Evolutionary conservation across 805 yeast species (phyloP).

Genomic region (Aciculoconidium aculeatum): DNA sequence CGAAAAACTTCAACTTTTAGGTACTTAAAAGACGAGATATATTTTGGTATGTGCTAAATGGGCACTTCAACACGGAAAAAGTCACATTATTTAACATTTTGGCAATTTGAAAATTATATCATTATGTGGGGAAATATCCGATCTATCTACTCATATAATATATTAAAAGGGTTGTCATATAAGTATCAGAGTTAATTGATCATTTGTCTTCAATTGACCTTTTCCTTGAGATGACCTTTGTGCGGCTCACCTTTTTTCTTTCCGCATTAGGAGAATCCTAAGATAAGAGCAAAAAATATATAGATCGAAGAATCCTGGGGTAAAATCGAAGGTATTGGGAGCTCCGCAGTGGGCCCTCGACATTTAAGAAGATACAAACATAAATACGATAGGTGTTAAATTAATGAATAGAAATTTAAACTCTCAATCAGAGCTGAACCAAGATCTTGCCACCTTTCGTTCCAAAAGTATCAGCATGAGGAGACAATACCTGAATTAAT

Average conservation of each 20-base stretch:
- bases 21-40: neutral
- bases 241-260: conserved; percentile 5
- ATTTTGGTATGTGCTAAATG: neutral
- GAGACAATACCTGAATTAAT: neutral
- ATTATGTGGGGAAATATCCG: neutral
- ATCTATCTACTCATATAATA: neutral
- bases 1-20: neutral
- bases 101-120: neutral
- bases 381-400: no score
- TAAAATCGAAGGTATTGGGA: no score
- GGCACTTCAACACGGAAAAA: neutral
- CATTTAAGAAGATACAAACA: no score
- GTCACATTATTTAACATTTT: neutral
- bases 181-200: neutral
- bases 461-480: neutral
- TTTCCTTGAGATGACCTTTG: conserved; percentile 7
- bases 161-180: neutral
- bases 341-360: neutral
- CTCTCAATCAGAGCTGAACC: no score
- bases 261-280: conserved; percentile 4
- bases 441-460: no score
- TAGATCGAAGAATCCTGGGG: conserved; percentile 3
- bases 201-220: neutral
- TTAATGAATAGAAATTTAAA: no score
- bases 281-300: no score